A percentile compares a stretch with the other conserved stretches of the same genome.
These are phyloP conservation scores for Kwoniella heveanensis DNA, from an alignment of 768 basidiomycete species.

Conservation along the genomic window DNA sequence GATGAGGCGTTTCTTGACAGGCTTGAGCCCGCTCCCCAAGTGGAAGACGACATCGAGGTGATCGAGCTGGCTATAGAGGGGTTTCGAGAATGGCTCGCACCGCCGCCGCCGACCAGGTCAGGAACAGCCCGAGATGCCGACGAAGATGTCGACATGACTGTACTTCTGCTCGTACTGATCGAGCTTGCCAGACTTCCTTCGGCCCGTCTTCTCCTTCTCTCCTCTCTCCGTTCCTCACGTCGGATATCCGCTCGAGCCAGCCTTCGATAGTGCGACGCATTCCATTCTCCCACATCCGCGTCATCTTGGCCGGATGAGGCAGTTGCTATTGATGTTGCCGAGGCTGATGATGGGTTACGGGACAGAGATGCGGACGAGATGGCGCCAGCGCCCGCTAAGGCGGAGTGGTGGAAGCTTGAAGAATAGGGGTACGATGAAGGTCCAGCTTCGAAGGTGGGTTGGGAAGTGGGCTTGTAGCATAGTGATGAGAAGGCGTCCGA, in stretches of 20 bases:
- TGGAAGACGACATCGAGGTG: constrained; percentile 33
- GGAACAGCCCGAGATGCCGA: constrained; percentile 36
- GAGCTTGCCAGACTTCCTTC: constrained; percentile 31
- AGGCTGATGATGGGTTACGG: constrained; percentile 37
- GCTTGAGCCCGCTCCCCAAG: constrained; percentile 24
- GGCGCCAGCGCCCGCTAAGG: constrained; percentile 16
- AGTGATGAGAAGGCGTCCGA: constrained; percentile 52
- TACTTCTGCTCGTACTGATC: constrained; percentile 26
- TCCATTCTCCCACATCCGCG: constrained; percentile 29
- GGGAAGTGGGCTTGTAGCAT: constrained; percentile 46
- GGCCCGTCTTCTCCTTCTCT: constrained; percentile 41
- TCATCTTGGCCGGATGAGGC: constrained; percentile 11
- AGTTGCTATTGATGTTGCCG: constrained; percentile 23
- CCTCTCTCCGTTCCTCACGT: constrained; percentile 45
- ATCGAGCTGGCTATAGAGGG: constrained; percentile 38
- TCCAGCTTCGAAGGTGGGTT: background rate
- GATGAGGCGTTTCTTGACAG: constrained; percentile 41
- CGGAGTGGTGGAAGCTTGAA: constrained; percentile 6
- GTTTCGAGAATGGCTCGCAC: constrained; percentile 32
- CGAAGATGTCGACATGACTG: constrained; percentile 35
- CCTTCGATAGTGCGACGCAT: constrained; percentile 53
- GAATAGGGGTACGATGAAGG: constrained; percentile 7
- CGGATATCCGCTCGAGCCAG: constrained; percentile 47
- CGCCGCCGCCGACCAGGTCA: constrained; percentile 42
- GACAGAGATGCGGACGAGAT: constrained; percentile 25